Evolutionary conservation across 768 basidiomycete species (phyloP), one percentile per base, ranked within the genome.

Genomic region (Glaciozyma antarctica): DNA sequence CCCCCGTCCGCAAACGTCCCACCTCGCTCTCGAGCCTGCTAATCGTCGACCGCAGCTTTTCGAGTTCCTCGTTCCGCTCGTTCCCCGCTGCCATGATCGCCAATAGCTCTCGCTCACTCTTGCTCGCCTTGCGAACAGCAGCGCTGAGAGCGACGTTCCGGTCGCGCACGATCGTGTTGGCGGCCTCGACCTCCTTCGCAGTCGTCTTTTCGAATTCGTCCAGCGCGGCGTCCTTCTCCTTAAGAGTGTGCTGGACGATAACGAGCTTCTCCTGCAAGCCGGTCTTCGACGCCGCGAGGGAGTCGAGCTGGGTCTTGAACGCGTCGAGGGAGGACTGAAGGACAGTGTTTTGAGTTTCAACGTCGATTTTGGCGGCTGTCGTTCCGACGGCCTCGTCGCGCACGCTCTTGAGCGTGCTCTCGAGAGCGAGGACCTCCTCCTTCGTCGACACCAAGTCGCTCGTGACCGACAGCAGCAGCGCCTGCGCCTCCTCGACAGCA

Each of bases 91-190:
- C 76, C n/a, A 86, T 82, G 64, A 88, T 86, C 28, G 81, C 76
- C 74, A 89, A 87, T 59, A 89, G 75, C 58, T 80, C 80, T 58
- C 80, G 81, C 32, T 85, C 76, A 49, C 80, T 83, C 47, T 79
- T 80, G 48, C 63, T 64, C n/a, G 67, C 63, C 26, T 60, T 65
- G 24, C 65, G 62, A 19, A 47, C 24, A 44, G 62, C 65, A 22
- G 45, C 60, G 49, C 47, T 63, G 55, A 66, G 64, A 48, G 58
- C 65, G 22, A n/a, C 38, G 19, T 63, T 64, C 24, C 56, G 56
- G 32, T 64, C 67, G 24, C 63, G 62, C 5, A 56, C 65, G 17
- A 38, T 58, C 34, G 57, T 54, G 26, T 49, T 56, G 16, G 58
- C 62, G 0, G 59, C 58, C 1, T 67, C 72, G 30, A 59, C 45